Evolutionary conservation across 306 rosid species (phyloP), one percentile per base, ranked within the genome.

Genomic region (Vachellia pachyceras): DNA sequence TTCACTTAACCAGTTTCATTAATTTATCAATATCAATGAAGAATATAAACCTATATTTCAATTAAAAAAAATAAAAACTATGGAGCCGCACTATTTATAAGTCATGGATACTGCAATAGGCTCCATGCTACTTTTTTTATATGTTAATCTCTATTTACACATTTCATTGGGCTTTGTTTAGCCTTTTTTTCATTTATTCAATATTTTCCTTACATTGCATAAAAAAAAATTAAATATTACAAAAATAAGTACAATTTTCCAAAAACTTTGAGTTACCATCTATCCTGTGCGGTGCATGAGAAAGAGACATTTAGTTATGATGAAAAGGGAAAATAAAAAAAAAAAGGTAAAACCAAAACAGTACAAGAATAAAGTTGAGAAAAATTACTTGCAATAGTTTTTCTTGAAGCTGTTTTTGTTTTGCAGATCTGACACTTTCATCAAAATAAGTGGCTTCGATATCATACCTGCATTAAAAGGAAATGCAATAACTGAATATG

Each of bases 401-500:
- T 60, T 94, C 98, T 82, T 91, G 90, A 70, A 94, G 94, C 84
- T 90, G 95, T 84, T 84, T 85, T 69, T 92, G 89, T 86, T 94
- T 94, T 65, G 91, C 82, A 77, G 94, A 64, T 90, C 98, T 87
- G 65, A 94, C 98, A 77, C 97, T 89, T 70, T 94, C 98, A 55
- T 94, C 98, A 83, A 94, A 94, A 87, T 88, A 94, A 55, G 83
- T 88, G 76, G 92, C 98, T 87, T 94, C 98, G 52, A 75, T 88
- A 80, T 94, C 98, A 87, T 92, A 92, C 85, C 98, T 94, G 80
- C 77, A 82, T 69, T 39, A 40, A 63, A 64, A 78, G 47, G 49
- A 83, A 44, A 76, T 39, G 60, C 65, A 77, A 52, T 25, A 55
- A 33, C 41, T 77, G 35, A 83, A 79, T 72, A 65, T 3, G 55